These are phyloP conservation scores for Quillaja saponaria DNA, from an alignment of 306 rosid genomes.

Conservation along the genomic window DNA sequence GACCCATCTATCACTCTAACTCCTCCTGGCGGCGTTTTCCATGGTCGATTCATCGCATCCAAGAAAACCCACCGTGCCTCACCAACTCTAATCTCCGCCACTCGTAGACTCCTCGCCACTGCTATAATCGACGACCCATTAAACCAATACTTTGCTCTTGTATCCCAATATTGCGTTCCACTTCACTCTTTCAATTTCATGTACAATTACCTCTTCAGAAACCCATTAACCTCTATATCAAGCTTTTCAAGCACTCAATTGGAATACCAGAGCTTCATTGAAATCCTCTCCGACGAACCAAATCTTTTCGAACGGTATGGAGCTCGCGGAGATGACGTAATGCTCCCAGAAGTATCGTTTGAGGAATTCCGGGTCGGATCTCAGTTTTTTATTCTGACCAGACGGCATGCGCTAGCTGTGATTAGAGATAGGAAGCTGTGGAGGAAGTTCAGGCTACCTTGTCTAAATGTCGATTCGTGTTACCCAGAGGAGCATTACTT, in stretches of 20 bases:
- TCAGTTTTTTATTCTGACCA: constrained; percentile 49
- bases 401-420: constrained; percentile 48
- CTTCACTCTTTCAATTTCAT: constrained; percentile 50
- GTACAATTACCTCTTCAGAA: constrained; percentile 38
- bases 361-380: constrained; percentile 59
- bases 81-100: constrained; percentile 56
- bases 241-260: background rate
- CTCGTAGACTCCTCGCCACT: constrained; percentile 54
- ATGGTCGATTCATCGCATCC: constrained; percentile 46
- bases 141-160: constrained; percentile 50
- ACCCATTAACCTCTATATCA: background rate
- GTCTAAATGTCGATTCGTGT: constrained; percentile 46
- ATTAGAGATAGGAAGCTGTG: constrained; percentile 44
- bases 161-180: constrained; percentile 65
- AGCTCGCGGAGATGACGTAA: constrained; percentile 49
- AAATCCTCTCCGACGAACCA: constrained; percentile 56
- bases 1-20: constrained; percentile 46
- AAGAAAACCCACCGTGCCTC: constrained; percentile 49
- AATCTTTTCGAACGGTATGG: constrained; percentile 44
- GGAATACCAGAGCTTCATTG: constrained; percentile 42
- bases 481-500: constrained; percentile 75
- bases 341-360: constrained; percentile 61
- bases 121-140: constrained; percentile 55
- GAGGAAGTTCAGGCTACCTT: constrained; percentile 60
- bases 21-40: constrained; percentile 53